Conservation (phyloP, 164 flowering plant genomes). For the Magnolia changhungtana region DNA sequence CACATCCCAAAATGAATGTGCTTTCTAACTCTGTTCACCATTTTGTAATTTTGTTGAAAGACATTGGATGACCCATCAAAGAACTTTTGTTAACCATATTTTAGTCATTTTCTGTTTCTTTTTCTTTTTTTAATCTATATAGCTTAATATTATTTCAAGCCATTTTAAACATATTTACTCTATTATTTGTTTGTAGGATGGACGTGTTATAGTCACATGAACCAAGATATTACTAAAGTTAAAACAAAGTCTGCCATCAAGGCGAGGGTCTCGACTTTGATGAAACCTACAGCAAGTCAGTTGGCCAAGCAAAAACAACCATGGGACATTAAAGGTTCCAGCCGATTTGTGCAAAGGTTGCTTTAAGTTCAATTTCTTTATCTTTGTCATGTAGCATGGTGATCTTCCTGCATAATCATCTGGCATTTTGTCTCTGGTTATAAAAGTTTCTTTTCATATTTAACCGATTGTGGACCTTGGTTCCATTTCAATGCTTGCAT, state of each 20-base stretch:
- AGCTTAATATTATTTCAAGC: neutral
- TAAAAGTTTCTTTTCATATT: neutral
- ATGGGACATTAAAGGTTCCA: constrained; percentile 29
- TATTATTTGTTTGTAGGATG: constrained; percentile 34
- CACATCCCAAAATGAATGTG: too few relatives aligned
- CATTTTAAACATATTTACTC: neutral
- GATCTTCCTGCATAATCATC: neutral
- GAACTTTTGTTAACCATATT: neutral
- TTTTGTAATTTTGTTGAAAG: too few relatives aligned
- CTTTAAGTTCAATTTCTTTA: neutral
- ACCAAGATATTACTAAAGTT: constrained; percentile 27
- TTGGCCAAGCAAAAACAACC: constrained; percentile 78
- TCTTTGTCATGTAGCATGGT: neutral
- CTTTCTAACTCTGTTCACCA: too few relatives aligned
- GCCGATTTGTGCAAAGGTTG: constrained; percentile 35
- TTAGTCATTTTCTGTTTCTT: neutral
- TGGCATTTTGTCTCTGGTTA: neutral
- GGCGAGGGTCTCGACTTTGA: constrained; percentile 71
- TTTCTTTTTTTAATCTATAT: neutral
- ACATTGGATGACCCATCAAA: too few relatives aligned
- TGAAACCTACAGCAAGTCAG: constrained; percentile 97
- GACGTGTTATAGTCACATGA: constrained; percentile 33
- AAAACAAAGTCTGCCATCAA: constrained; percentile 31
- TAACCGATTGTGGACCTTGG: neutral
- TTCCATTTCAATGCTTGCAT: neutral